Percentiles rank a stretch among this genome's conserved stretches.
Evolutionary conservation across 1,284 basidiomycete genomes (phyloP).

Genomic region (Grifola frondosa): DNA sequence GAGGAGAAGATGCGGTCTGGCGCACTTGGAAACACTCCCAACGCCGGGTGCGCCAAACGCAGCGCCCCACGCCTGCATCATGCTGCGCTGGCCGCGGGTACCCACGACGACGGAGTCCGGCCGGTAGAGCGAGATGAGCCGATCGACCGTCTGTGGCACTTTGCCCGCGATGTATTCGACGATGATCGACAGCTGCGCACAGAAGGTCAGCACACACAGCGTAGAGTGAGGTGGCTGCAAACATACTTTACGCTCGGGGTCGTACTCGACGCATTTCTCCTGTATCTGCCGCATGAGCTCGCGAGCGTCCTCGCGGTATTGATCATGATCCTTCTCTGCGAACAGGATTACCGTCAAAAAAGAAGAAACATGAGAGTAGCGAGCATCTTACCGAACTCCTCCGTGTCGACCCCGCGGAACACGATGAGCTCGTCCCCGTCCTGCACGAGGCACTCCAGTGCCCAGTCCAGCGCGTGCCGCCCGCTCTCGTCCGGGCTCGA

Average conservation of each 20-base stretch:
- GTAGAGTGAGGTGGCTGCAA: neutral
- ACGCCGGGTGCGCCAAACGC: constrained; percentile 59
- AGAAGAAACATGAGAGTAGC: neutral
- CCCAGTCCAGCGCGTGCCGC: constrained; percentile 84
- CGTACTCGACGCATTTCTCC: constrained; percentile 78
- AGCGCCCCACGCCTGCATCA: constrained; percentile 57
- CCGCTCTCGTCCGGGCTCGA: constrained; percentile 89
- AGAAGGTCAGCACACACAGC: constrained; percentile 1
- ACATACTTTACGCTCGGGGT: constrained; percentile 72
- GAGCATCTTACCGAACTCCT: constrained; percentile 61
- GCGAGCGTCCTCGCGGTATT: constrained; percentile 85
- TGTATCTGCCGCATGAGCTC: constrained; percentile 82
- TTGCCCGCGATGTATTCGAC: constrained; percentile 94
- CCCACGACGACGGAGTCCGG: constrained; percentile 95
- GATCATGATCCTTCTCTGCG: constrained; percentile 76
- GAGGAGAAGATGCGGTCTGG: constrained; percentile 6
- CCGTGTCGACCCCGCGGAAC: constrained; percentile 85
- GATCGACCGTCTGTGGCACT: constrained; percentile 85
- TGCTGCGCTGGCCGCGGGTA: constrained; percentile 71
- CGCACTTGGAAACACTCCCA: constrained; percentile 64
- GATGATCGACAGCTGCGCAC: constrained; percentile 77
- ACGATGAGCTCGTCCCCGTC: constrained; percentile 96
- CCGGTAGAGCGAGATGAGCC: constrained; percentile 92
- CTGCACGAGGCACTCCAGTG: constrained; percentile 82
- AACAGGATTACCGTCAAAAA: constrained; percentile 1